Evolutionary conservation across 2,329 filamentous ascomycete genomes (phyloP).

Genomic region (Aspergillus sp.): DNA sequence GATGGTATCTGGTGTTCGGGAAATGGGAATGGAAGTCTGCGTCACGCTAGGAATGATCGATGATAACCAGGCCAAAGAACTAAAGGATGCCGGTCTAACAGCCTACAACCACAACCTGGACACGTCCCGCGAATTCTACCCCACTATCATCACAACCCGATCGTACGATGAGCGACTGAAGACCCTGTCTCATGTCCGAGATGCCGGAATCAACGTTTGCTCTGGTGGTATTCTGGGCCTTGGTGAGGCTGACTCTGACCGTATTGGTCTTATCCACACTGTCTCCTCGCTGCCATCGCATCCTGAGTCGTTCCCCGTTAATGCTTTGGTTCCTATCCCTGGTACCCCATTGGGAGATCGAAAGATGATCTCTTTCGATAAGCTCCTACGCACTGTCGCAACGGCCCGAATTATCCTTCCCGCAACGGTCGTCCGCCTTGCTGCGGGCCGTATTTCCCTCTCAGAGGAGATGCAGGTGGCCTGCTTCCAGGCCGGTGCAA

Average conservation of each 20-base stretch:
- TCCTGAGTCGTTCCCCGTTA: constrained; percentile 89
- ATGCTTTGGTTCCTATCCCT: constrained; percentile 86
- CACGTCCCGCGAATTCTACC: constrained; percentile 86
- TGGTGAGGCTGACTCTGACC: constrained; percentile 75
- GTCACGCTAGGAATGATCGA: constrained; percentile 96
- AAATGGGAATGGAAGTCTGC: constrained; percentile 84
- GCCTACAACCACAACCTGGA: constrained; percentile 96
- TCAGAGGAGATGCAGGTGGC: constrained; percentile 84
- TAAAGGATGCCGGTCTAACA: constrained; percentile 80
- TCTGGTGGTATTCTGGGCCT: constrained; percentile 85
- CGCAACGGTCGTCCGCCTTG: constrained; percentile 79
- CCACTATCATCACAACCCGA: constrained; percentile 79
- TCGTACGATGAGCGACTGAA: constrained; percentile 83
- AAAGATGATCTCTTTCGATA: constrained; percentile 72
- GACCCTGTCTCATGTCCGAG: constrained; percentile 75
- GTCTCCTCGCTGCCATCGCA: constrained; percentile 77
- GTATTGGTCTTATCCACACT: constrained; percentile 79
- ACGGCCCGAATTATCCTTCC: constrained; percentile 83
- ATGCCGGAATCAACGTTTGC: constrained; percentile 87
- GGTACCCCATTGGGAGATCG: constrained; percentile 80
- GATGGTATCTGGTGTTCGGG: constrained; percentile 80
- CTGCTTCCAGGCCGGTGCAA: constrained; percentile 88
- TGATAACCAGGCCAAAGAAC: constrained; percentile 72
- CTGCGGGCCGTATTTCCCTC: constrained; percentile 80
- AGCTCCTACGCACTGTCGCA: constrained; percentile 77